Percentiles rank a stretch among this genome's conserved stretches.
These are phyloP conservation scores for Trypanosoma mega DNA, from an alignment of 208 protist species.

Conservation along the genomic window DNA sequence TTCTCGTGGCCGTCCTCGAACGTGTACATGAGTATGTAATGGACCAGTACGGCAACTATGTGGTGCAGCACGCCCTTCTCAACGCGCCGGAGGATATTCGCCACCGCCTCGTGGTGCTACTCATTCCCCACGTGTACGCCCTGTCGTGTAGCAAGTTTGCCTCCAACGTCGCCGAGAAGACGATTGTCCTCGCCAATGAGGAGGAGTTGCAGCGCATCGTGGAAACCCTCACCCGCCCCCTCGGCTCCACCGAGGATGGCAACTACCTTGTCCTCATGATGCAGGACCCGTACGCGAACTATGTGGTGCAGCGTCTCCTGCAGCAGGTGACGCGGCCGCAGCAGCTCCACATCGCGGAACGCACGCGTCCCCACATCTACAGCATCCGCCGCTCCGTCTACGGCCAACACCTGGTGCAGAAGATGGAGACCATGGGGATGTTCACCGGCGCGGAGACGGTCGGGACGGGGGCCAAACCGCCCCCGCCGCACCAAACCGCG, in stretches of 20 bases:
- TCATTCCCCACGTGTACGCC: constrained; percentile 76
- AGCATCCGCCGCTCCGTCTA: constrained; percentile 62
- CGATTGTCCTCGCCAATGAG: constrained; percentile 70
- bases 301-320: constrained; percentile 96
- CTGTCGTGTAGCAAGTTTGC: constrained; percentile 97
- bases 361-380: constrained; percentile 46
- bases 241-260: constrained; percentile 44
- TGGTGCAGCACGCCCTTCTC: constrained; percentile 97
- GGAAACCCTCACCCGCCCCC: constrained; percentile 42
- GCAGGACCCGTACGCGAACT: constrained; percentile 97
- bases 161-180: constrained; percentile 98
- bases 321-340: constrained; percentile 60
- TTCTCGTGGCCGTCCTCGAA: constrained; percentile 90
- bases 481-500: too few relatives aligned
- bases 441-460: constrained; percentile 24
- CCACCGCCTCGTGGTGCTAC: constrained; percentile 62
- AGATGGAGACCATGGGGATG: constrained; percentile 69
- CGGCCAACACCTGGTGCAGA: constrained; percentile 72
- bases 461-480: constrained; percentile 16
- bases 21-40: constrained; percentile 82
- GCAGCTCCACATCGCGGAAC: constrained; percentile 48
- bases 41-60: constrained; percentile 99
- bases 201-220: constrained; percentile 86
- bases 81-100: constrained; percentile 85
- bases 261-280: constrained; percentile 92